Evolutionary conservation across 2,329 filamentous ascomycete genomes (phyloP).

Genomic region (Reticulascus tulasneorum): DNA sequence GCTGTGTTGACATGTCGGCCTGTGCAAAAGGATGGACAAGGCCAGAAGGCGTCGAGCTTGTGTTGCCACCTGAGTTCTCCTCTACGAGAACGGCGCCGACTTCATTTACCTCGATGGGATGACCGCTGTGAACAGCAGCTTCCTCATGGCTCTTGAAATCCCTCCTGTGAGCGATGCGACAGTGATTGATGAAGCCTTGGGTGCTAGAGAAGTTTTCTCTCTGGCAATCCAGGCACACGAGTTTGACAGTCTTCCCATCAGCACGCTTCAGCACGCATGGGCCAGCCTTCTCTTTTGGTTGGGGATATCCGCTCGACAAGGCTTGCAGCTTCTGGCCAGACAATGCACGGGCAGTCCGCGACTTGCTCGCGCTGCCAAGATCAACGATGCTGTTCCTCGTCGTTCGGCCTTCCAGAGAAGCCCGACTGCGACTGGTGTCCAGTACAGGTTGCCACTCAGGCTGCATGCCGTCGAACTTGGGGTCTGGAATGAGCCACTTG

Average conservation of each 20-base stretch:
- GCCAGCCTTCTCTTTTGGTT: slow-evolving; percentile 75
- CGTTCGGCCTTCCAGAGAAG: slow-evolving; percentile 64
- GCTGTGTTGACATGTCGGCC: slow-evolving; percentile 49
- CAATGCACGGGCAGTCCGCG: slow-evolving; percentile 43
- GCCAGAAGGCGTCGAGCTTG: slow-evolving; percentile 32
- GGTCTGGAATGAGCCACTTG: slow-evolving; percentile 89
- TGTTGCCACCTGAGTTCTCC: slow-evolving; percentile 13
- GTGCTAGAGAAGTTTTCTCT: slow-evolving; percentile 92
- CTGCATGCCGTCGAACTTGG: slow-evolving; percentile 71
- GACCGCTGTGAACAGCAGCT: slow-evolving; percentile 82
- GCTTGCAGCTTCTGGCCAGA: slow-evolving; percentile 63
- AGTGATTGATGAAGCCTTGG: slow-evolving; percentile 99
- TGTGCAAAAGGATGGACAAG: slow-evolving; percentile 61
- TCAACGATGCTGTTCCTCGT: slow-evolving; percentile 73
- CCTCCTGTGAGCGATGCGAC: slow-evolving; percentile 87
- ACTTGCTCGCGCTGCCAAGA: slow-evolving; percentile 39
- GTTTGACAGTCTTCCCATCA: slow-evolving; percentile 81
- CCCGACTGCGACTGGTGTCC: slow-evolving; percentile 40
- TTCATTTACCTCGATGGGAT: slow-evolving; percentile 71
- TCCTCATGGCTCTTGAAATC: slow-evolving; percentile 96
- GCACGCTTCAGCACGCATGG: slow-evolving; percentile 82
- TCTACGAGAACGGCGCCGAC: slow-evolving; percentile 35
- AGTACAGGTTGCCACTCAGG: slow-evolving; percentile 40
- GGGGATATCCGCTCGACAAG: slow-evolving; percentile 65
- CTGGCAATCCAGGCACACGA: slow-evolving; percentile 85